Conservation (phyloP, 148 eudicot species). For the Rhododendron ovatum region DNA sequence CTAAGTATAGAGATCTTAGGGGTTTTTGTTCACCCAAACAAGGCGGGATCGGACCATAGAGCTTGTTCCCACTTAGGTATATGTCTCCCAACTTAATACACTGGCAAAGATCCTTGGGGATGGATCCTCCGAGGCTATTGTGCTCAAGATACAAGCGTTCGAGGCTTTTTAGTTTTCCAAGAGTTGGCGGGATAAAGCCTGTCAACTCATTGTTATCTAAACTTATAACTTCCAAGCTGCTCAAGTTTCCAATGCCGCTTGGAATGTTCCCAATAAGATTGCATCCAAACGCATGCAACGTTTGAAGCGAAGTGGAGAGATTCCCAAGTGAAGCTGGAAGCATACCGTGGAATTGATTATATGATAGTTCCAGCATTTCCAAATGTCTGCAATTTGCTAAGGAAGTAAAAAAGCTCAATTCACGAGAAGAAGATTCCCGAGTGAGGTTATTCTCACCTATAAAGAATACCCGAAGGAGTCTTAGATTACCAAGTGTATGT, state of each 20-base stretch:
- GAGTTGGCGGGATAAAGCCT: conserved; percentile 20
- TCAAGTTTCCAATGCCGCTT: conserved; percentile 27
- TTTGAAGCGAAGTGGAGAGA: conserved; percentile 9
- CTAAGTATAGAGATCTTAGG: conserved; percentile 20
- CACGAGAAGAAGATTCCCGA: conserved; percentile 13
- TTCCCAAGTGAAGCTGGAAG: conserved; percentile 32
- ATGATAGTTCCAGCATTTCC: not conserved
- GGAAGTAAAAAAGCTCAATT: conserved; percentile 21
- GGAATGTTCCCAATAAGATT: conserved; percentile 22
- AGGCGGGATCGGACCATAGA: conserved; percentile 23
- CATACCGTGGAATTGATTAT: conserved; percentile 18
- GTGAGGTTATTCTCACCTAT: conserved; percentile 1
- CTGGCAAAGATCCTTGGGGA: conserved; percentile 24
- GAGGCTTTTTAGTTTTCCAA: conserved; percentile 15
- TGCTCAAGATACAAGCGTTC: conserved; percentile 20
- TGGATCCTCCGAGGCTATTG: conserved; percentile 21
- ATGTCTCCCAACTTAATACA: conserved; percentile 25
- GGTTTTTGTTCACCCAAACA: conserved; percentile 27
- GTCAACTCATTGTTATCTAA: conserved; percentile 20
- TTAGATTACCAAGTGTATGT: conserved; percentile 9
- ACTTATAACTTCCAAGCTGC: conserved; percentile 8
- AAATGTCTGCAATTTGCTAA: conserved; percentile 20
- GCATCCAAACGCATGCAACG: conserved; percentile 16
- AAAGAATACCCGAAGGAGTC: not conserved
- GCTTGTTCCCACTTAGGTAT: conserved; percentile 17